phyloP scores from a whole-genome alignment of 352 stramenopile genomes.

The Globisporangium radiosum region DNA sequence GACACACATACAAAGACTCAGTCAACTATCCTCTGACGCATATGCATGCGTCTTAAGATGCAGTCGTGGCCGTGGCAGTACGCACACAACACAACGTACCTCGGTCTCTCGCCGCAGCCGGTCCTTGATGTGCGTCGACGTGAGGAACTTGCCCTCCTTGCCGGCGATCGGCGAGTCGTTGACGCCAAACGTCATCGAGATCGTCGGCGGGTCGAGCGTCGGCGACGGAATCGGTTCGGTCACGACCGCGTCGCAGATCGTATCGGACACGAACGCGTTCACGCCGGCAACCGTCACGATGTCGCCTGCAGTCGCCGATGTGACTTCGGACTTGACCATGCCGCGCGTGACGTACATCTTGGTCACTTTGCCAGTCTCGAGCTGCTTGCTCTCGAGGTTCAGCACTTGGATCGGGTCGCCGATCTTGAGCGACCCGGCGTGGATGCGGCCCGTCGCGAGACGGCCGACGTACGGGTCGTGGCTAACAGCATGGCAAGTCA shows the following conservation, averaged over 20 bases:
- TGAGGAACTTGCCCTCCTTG: conserved; percentile 97
- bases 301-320: conserved; percentile 88
- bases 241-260: conserved; percentile 70
- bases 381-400: conserved; percentile 75
- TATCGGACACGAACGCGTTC: conserved; percentile 87
- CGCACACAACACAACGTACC: conserved; percentile 18
- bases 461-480: conserved; percentile 97
- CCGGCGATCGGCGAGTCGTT: conserved; percentile 96
- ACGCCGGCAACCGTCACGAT: conserved; percentile 97
- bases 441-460: conserved; percentile 95
- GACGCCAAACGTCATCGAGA: conserved; percentile 97
- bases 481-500: conserved; percentile 37
- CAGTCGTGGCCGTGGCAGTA: not conserved
- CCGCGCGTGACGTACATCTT: conserved; percentile 87
- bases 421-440: conserved; percentile 89
- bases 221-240: conserved; percentile 88
- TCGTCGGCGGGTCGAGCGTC: conserved; percentile 94
- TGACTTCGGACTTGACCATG: conserved; percentile 79
- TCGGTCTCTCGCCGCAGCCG: conserved; percentile 92
- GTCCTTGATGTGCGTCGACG: conserved; percentile 92
- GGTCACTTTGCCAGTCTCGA: conserved; percentile 74
- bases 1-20: too few relatives aligned
- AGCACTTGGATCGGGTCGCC: conserved; percentile 89
- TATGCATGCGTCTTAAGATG: not conserved
- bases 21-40: too few relatives aligned